These are phyloP conservation scores for Posidonia oceanica DNA, from an alignment of 116 monocot species.

Conservation along the genomic window DNA sequence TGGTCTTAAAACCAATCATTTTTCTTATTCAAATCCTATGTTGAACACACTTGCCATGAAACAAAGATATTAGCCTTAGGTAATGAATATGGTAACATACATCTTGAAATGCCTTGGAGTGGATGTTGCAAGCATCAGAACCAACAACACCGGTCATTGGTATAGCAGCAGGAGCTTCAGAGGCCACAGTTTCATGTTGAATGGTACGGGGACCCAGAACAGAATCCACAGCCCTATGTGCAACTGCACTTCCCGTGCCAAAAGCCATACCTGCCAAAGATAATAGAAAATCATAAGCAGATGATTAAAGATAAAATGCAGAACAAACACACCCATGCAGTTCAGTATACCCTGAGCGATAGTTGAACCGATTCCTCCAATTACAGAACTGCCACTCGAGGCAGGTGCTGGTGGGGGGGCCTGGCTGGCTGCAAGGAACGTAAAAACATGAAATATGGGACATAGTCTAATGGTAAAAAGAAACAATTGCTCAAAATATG, in stretches of 20 bases:
- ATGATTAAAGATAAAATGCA: neutral
- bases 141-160: constrained; percentile 15
- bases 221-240: constrained; percentile 71
- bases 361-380: constrained; percentile 45
- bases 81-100: constrained; percentile 25
- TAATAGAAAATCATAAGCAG: neutral
- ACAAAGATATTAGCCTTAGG: no score
- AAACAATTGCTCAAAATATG: neutral
- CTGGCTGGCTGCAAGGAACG: constrained; percentile 12
- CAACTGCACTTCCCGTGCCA: constrained; percentile 63
- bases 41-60: no score
- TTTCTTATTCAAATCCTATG: no score
- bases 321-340: no score
- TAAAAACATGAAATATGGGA: neutral
- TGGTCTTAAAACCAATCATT: no score
- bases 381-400: constrained; percentile 26
- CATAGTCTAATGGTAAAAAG: neutral
- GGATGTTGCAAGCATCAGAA: constrained; percentile 54
- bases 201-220: constrained; percentile 49
- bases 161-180: constrained; percentile 22
- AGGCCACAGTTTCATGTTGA: constrained; percentile 38
- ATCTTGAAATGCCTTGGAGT: constrained; percentile 79
- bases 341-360: constrained; percentile 31
- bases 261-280: constrained; percentile 44
- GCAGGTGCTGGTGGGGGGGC: constrained; percentile 38